These are phyloP conservation scores for Fusarium mundagurra DNA, from an alignment of 2,329 filamentous ascomycete species.

Conservation along the genomic window DNA sequence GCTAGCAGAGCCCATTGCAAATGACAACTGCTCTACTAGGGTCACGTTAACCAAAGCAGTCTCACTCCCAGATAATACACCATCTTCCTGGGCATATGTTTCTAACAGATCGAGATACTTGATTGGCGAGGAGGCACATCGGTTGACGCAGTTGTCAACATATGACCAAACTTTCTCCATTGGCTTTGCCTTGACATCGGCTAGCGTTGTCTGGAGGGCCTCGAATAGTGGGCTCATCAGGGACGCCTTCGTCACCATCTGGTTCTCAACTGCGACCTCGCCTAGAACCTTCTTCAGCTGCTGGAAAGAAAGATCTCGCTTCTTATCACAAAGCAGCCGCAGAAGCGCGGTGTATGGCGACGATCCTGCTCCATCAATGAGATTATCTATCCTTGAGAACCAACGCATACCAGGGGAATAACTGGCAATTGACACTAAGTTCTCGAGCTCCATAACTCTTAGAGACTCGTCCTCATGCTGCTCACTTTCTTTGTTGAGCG, in stretches of 20 bases:
- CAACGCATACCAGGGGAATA: conserved; percentile 88
- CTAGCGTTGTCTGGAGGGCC: conserved; percentile 40
- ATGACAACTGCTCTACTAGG: conserved; percentile 82
- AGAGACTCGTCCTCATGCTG: conserved; percentile 63
- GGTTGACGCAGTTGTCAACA: conserved; percentile 82
- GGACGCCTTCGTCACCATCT: conserved; percentile 67
- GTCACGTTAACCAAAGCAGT: conserved; percentile 73
- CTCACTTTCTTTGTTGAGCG: conserved; percentile 64
- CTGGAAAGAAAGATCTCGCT: conserved; percentile 46
- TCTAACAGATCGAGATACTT: conserved; percentile 82
- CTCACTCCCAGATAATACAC: conserved; percentile 39
- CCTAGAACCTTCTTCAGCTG: conserved; percentile 66
- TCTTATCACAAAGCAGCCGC: conserved; percentile 52
- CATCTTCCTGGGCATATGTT: conserved; percentile 49
- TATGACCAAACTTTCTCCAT: conserved; percentile 70
- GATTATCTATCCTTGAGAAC: conserved; percentile 79
- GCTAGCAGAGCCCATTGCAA: conserved; percentile 64
- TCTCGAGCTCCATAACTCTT: conserved; percentile 78
- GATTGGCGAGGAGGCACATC: conserved; percentile 79
- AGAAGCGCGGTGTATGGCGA: conserved; percentile 80
- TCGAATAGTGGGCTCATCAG: conserved; percentile 59
- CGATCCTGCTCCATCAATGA: conserved; percentile 53
- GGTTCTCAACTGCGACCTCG: conserved; percentile 71
- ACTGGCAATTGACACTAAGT: conserved; percentile 81
- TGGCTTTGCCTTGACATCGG: conserved; percentile 26